Conservation (phyloP, 306 rosid genomes). For the Quercus parvula region DNA sequence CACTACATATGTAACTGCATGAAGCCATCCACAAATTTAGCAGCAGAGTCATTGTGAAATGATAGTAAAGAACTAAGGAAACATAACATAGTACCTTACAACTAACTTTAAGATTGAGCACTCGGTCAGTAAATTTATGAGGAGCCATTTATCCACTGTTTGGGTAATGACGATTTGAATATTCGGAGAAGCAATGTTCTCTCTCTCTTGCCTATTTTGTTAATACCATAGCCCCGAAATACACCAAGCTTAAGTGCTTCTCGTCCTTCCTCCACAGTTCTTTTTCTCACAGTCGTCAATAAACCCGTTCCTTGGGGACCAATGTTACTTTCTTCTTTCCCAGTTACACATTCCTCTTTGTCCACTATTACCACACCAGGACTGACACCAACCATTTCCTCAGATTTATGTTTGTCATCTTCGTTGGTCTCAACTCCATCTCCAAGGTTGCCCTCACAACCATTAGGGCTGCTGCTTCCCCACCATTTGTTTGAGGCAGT, state of each 20-base stretch:
- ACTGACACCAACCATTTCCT: slow-evolving; percentile 19
- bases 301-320: slow-evolving; percentile 45
- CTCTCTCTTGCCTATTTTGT: slow-evolving; percentile 55
- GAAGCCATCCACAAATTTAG: background rate
- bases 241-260: slow-evolving; percentile 54
- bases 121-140: slow-evolving; percentile 15
- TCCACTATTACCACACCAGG: slow-evolving; percentile 15
- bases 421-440: slow-evolving; percentile 19
- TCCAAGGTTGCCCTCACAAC: slow-evolving; percentile 3
- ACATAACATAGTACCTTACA: background rate
- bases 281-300: slow-evolving; percentile 55
- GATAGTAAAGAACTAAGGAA: background rate
- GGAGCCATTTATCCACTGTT: slow-evolving; percentile 44
- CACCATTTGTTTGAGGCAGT: slow-evolving; percentile 78
- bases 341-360: slow-evolving; percentile 31
- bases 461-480: slow-evolving; percentile 51
- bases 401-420: slow-evolving; percentile 25
- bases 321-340: slow-evolving; percentile 18
- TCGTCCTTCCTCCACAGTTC: slow-evolving; percentile 56
- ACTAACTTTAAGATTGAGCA: background rate
- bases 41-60: background rate
- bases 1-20: background rate
- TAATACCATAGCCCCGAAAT: slow-evolving; percentile 39
- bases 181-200: slow-evolving; percentile 57
- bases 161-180: slow-evolving; percentile 60